Evolutionary conservation across 306 rosid species (phyloP), one percentile per base, ranked within the genome.

Genomic region (Quercus cerris): DNA sequence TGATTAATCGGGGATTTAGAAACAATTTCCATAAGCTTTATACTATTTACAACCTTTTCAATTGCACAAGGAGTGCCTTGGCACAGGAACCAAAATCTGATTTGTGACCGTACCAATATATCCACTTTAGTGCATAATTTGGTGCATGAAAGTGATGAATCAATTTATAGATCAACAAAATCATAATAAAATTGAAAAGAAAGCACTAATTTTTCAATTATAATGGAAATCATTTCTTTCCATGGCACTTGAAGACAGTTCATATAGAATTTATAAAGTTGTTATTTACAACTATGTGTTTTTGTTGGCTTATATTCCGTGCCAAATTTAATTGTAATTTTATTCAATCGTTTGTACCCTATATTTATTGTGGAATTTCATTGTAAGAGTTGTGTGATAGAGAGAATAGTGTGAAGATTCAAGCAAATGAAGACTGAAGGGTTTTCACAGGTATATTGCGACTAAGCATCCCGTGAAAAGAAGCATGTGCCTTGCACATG

Each of bases 1-100:
- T n/a, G 8, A 41, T 5, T 9, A 6, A 46, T 22, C 5, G 13
- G 13, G 11, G 54, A 22, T 31, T 58, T 25, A 61, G 15, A 66
- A 52, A 38, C 14, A 75, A 15, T 46, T 27, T 75, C 22, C 22
- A 28, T 38, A 71, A 75, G 56, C 67, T 61, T 23, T 30, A 56
- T 14, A 67, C 61, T 56, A 56, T 68, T 46, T 58, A 62, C 14
- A 52, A 30, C 41, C 27, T 66, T 49, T 70, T 58, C 12, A 66
- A 30, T 49, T 46, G 31, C 76, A 77, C 55, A 76, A 76, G 71
- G 74, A 72, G 58, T 46, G 30, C 44, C 56, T 59, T 73, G 30
- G 25, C 55, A 20, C 66, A 70, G 73, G 72, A 31, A 64, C 44
- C 38, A 28, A 64, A 64, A 30, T 64, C 55, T 22, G 8, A 55